Evolutionary conservation across 1,284 basidiomycete species (phyloP).

Genomic region (Cryptococcus amylolentus): DNA sequence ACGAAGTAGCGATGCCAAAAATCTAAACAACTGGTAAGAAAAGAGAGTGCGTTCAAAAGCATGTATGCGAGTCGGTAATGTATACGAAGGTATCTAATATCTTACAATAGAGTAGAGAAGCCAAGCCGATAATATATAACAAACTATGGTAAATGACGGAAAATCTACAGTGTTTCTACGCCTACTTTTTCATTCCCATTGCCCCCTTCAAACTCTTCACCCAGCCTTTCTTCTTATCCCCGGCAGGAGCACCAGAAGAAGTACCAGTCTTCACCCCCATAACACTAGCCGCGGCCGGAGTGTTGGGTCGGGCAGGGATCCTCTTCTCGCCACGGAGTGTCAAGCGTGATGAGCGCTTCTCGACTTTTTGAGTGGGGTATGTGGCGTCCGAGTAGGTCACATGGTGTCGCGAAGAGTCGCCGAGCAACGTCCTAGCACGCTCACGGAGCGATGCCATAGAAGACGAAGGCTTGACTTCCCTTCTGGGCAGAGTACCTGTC

Average conservation of each 20-base stretch:
- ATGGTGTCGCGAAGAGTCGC: slow-evolving; percentile 11
- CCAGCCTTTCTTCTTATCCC: slow-evolving; percentile 16
- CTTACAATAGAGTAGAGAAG: too few species aligned
- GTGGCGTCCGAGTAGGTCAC: neutral
- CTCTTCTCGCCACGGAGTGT: neutral
- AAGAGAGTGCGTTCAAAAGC: too few species aligned
- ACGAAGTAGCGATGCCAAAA: too few species aligned
- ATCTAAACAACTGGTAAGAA: too few species aligned
- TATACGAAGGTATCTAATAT: too few species aligned
- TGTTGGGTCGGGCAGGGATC: slow-evolving; percentile 8
- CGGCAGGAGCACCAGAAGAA: neutral
- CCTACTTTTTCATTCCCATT: slow-evolving; percentile 13
- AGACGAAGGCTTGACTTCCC: slow-evolving; percentile 30
- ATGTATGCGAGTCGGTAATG: too few species aligned
- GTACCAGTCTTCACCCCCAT: slow-evolving; percentile 6
- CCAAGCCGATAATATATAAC: too few species aligned
- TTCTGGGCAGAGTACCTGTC: slow-evolving; percentile 9
- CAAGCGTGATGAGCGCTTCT: slow-evolving; percentile 15
- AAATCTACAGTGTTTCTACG: neutral
- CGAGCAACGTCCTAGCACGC: slow-evolving; percentile 28
- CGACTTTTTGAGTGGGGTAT: neutral
- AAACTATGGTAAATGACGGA: too few species aligned
- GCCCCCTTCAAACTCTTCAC: slow-evolving; percentile 21
- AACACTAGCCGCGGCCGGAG: slow-evolving; percentile 10
- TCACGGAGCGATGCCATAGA: slow-evolving; percentile 40